A percentile compares a stretch with the other conserved stretches of the same genome.
These are phyloP conservation scores for Metschnikowia continentalis DNA, from an alignment of 805 yeast species.

Conservation along the genomic window DNA sequence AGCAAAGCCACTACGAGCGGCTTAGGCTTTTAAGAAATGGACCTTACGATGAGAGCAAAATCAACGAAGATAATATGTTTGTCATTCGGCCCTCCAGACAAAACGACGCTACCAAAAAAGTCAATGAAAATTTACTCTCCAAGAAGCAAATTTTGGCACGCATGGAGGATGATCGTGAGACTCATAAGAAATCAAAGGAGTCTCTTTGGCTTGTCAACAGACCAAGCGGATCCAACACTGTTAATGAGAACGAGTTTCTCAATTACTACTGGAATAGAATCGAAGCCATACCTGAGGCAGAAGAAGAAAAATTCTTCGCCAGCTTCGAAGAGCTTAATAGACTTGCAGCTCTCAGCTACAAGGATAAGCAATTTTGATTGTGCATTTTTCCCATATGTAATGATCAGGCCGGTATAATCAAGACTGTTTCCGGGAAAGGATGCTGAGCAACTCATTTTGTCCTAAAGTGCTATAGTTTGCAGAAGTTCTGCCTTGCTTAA, in stretches of 20 bases:
- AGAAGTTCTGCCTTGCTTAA: conserved; percentile 46
- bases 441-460: conserved; percentile 59
- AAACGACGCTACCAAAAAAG: conserved; percentile 22
- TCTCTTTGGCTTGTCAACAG: conserved; percentile 67
- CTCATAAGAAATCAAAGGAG: conserved; percentile 83
- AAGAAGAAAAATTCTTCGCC: conserved; percentile 36
- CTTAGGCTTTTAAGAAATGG: conserved; percentile 35
- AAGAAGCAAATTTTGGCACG: conserved; percentile 61
- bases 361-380: conserved; percentile 35
- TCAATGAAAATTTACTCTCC: conserved; percentile 23
- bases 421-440: conserved; percentile 31
- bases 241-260: conserved; percentile 36
- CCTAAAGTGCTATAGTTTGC: conserved; percentile 67
- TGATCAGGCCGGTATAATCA: background rate
- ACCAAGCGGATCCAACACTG: conserved; percentile 30
- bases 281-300: conserved; percentile 46
- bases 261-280: conserved; percentile 46
- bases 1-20: conserved; percentile 51
- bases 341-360: conserved; percentile 52
- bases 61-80: conserved; percentile 21
- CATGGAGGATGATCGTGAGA: conserved; percentile 91
- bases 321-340: conserved; percentile 53
- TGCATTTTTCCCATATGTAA: background rate
- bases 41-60: conserved; percentile 12
- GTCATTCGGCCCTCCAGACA: conserved; percentile 23